Conservation (phyloP, 352 stramenopile genomes). For the Phytopythium montanum region DNA sequence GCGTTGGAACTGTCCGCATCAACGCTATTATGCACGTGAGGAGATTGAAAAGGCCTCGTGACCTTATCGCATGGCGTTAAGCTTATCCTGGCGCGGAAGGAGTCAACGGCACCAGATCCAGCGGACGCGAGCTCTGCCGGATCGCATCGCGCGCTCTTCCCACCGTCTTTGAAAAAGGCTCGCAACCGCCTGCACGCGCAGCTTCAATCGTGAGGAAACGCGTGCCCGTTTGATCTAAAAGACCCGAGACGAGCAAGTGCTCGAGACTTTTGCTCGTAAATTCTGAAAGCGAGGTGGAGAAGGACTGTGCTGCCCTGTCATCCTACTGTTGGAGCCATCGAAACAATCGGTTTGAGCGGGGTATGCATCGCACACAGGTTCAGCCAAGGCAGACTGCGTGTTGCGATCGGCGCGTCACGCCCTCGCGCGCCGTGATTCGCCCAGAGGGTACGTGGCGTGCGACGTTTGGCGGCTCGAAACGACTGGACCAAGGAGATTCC, state of each 20-base stretch:
- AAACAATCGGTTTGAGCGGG: neutral
- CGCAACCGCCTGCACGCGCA: neutral
- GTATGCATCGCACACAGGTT: neutral
- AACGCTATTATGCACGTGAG: too few species aligned
- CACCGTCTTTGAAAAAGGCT: too few species aligned
- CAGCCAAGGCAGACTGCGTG: too few species aligned
- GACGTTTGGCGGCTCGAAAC: constrained; percentile 5
- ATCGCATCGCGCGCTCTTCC: neutral
- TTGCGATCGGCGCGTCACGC: constrained; percentile 5
- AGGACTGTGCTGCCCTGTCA: too few species aligned
- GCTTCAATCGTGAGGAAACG: neutral
- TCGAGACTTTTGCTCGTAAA: too few species aligned
- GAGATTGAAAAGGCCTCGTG: too few species aligned
- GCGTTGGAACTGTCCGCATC: too few species aligned
- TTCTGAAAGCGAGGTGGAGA: too few species aligned
- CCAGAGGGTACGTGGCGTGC: constrained; percentile 11
- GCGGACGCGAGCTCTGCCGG: neutral
- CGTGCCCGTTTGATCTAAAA: neutral
- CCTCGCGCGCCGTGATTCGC: constrained; percentile 3
- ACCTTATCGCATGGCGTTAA: too few species aligned
- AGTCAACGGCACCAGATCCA: neutral
- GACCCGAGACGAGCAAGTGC: too few species aligned
- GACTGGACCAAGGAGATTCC: constrained; percentile 7
- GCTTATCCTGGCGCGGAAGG: too few species aligned
- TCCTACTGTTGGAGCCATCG: too few species aligned